phyloP scores from a whole-genome alignment of 2,329 filamentous ascomycete genomes.

The Cordyceps cicadae region DNA sequence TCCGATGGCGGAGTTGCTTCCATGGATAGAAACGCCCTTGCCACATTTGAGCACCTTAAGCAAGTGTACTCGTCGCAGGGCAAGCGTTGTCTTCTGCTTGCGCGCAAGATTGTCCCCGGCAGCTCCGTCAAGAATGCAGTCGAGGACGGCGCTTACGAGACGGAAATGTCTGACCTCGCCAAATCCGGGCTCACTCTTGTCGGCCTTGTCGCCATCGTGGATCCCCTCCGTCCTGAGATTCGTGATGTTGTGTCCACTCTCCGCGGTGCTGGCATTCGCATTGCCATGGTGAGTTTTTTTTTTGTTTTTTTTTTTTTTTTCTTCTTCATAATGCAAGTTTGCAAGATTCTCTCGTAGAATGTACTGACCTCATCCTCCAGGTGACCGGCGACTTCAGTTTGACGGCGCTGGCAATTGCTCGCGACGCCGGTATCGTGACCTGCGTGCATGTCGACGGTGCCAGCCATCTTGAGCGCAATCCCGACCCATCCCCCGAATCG shows the following conservation, averaged over 20 bases:
- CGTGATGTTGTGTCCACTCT: constrained; percentile 57
- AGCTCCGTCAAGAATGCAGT: constrained; percentile 30
- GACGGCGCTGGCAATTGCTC: constrained; percentile 64
- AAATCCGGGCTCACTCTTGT: constrained; percentile 56
- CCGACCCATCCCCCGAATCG: constrained; percentile 3
- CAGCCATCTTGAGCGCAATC: constrained; percentile 38
- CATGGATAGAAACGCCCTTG: constrained; percentile 38
- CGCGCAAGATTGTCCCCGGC: constrained; percentile 47
- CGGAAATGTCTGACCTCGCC: constrained; percentile 46
- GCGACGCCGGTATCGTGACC: constrained; percentile 63
- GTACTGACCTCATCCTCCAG: constrained; percentile 21
- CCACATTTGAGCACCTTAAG: constrained; percentile 50
- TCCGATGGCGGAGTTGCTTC: constrained; percentile 44
- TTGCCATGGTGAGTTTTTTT: constrained; percentile 56
- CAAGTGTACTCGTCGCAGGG: constrained; percentile 61
- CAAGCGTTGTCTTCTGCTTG: constrained; percentile 59
- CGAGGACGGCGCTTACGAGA: constrained; percentile 40
- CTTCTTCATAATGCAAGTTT: too few relatives aligned
- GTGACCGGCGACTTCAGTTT: constrained; percentile 71
- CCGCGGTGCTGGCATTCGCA: constrained; percentile 61
- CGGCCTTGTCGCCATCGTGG: constrained; percentile 69
- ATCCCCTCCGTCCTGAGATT: constrained; percentile 68
- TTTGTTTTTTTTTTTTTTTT: too few relatives aligned
- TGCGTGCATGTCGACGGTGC: constrained; percentile 45
- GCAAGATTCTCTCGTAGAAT: neutral